A percentile compares a stretch with the other conserved stretches of the same genome.
Conservation (phyloP, 306 rosid species). For the Pachyrhizus erosus region DNA sequence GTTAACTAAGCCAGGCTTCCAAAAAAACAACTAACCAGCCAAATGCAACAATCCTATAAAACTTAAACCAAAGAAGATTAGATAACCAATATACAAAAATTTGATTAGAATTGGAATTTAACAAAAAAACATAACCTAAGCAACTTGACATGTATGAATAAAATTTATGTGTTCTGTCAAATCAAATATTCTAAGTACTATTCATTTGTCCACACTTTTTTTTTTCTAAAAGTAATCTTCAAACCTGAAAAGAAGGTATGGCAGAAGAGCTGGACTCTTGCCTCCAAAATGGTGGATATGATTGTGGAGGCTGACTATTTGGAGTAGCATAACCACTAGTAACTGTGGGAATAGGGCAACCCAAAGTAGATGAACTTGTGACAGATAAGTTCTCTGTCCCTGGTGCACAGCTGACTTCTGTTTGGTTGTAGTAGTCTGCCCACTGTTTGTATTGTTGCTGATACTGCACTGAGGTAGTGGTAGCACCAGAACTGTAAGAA, state of each 20-base stretch:
- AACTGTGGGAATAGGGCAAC: slow-evolving; percentile 65
- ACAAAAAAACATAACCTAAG: slow-evolving; percentile 16
- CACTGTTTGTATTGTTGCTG: slow-evolving; percentile 89
- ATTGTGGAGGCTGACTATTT: slow-evolving; percentile 64
- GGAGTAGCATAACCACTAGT: slow-evolving; percentile 64
- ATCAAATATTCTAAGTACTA: slow-evolving; percentile 32
- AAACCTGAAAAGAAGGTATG: slow-evolving; percentile 85
- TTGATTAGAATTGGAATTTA: slow-evolving; percentile 14
- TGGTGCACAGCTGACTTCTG: slow-evolving; percentile 99
- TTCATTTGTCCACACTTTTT: slow-evolving; percentile 32
- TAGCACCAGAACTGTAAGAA: slow-evolving; percentile 71
- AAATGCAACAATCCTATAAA: slow-evolving; percentile 33
- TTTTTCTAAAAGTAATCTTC: slow-evolving; percentile 47
- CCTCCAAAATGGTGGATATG: slow-evolving; percentile 76
- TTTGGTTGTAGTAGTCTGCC: slow-evolving; percentile 91
- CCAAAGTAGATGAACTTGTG: slow-evolving; percentile 62
- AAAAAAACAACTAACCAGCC: slow-evolving; percentile 35
- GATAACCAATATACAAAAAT: slow-evolving; percentile 35
- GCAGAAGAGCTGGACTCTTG: slow-evolving; percentile 78
- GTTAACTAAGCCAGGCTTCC: slow-evolving; percentile 36
- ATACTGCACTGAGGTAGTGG: slow-evolving; percentile 67
- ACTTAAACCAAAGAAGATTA: slow-evolving; percentile 36
- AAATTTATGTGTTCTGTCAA: slow-evolving; percentile 16
- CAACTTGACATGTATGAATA: slow-evolving; percentile 23
- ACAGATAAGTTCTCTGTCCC: slow-evolving; percentile 92